Evolutionary conservation across 192 early-diverging fungal genomes (phyloP).

Genomic region (Dimargaris xerosporica): DNA sequence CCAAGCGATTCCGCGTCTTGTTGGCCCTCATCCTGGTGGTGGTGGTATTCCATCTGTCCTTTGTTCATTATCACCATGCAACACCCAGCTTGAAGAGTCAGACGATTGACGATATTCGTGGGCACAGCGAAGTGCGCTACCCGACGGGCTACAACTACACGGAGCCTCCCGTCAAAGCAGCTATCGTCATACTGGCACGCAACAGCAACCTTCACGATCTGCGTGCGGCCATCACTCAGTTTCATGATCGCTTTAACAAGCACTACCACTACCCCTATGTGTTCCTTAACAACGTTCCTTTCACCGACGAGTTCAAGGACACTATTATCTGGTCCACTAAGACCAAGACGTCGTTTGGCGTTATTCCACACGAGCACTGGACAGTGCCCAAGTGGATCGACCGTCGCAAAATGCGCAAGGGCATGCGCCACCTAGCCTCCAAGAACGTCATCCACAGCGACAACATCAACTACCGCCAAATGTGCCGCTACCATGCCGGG

Average conservation of each 20-base stretch:
- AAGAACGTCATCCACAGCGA: slow-evolving; percentile 21
- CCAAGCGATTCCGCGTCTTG: neutral
- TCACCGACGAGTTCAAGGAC: slow-evolving; percentile 46
- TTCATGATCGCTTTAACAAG: slow-evolving; percentile 57
- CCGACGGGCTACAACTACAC: neutral
- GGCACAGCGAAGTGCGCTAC: neutral
- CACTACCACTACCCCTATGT: slow-evolving; percentile 70
- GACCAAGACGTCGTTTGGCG: slow-evolving; percentile 20
- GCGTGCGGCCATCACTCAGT: slow-evolving; percentile 31
- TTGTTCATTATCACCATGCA: neutral
- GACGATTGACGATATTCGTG: neutral
- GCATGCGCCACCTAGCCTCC: slow-evolving; percentile 17
- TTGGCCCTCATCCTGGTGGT: neutral
- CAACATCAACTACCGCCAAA: slow-evolving; percentile 23
- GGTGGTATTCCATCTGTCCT: neutral
- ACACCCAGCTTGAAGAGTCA: neutral
- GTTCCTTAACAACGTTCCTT: slow-evolving; percentile 61
- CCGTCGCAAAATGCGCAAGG: slow-evolving; percentile 19
- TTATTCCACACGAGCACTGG: slow-evolving; percentile 23
- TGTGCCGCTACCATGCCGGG: slow-evolving; percentile 22
- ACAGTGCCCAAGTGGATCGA: slow-evolving; percentile 27
- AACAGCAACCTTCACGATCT: slow-evolving; percentile 48
- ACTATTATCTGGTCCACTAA: slow-evolving; percentile 24
- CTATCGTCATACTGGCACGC: slow-evolving; percentile 45
- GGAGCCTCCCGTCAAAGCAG: slow-evolving; percentile 28